Evolutionary conservation across 2,329 filamentous ascomycete species (phyloP).

Genomic region (Hawksworthiomyces lignivorus): DNA sequence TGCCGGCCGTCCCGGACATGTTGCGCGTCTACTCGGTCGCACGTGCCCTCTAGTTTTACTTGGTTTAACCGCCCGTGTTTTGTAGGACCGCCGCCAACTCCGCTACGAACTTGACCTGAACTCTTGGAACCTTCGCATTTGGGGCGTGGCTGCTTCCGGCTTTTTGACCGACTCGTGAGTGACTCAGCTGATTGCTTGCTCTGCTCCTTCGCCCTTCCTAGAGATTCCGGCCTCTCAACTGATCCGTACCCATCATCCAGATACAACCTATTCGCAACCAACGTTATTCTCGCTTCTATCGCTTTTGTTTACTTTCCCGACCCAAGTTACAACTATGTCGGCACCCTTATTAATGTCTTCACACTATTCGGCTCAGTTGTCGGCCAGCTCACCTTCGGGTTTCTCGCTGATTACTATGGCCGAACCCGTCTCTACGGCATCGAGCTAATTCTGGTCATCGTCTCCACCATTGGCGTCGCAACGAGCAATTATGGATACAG

Average conservation of each 20-base stretch:
- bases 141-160: slow-evolving; percentile 47
- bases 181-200: background rate
- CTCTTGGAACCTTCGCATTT: slow-evolving; percentile 46
- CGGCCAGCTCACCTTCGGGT: slow-evolving; percentile 45
- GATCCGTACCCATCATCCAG: no score
- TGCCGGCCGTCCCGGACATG: no score
- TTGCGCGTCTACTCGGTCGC: no score
- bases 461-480: slow-evolving; percentile 50
- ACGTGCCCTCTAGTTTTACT: background rate
- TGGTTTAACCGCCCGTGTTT: background rate
- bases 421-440: slow-evolving; percentile 49
- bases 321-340: slow-evolving; percentile 33
- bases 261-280: slow-evolving; percentile 48
- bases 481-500: slow-evolving; percentile 41
- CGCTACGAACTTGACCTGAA: slow-evolving; percentile 47
- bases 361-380: slow-evolving; percentile 45
- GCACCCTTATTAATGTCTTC: slow-evolving; percentile 43
- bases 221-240: no score
- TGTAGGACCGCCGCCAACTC: slow-evolving; percentile 42
- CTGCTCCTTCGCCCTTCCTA: background rate
- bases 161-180: slow-evolving; percentile 46
- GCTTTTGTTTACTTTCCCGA: slow-evolving; percentile 45
- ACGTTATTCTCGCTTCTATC: slow-evolving; percentile 45
- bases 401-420: slow-evolving; percentile 47
- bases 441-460: slow-evolving; percentile 47